Evolutionary conservation across 1,139 yeast genomes (phyloP).

Genomic region (Candida gigantensis): DNA sequence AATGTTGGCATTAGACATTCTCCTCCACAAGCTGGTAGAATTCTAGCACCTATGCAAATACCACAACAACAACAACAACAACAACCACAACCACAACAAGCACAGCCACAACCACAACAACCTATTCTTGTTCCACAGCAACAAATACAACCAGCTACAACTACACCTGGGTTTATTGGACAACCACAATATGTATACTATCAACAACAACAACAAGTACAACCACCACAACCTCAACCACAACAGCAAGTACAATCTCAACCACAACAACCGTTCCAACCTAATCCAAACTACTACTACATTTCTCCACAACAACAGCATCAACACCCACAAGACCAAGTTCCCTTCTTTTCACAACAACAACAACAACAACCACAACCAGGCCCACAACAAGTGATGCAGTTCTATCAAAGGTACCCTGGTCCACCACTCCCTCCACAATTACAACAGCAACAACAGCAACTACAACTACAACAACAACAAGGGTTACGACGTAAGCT

Average conservation of each 20-base stretch:
- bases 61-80: conserved; percentile 3
- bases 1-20: conserved; percentile 1
- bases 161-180: not conserved
- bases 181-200: conserved; percentile 1
- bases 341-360: not conserved
- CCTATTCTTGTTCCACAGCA: not conserved
- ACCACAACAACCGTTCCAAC: not conserved
- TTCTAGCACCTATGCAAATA: conserved; percentile 3
- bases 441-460: not conserved
- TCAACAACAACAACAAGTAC: conserved; percentile 4
- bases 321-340: no score
- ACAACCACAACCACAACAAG: not conserved
- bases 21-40: conserved; percentile 1
- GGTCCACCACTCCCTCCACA: not conserved
- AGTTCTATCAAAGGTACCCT: not conserved
- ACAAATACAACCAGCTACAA: not conserved
- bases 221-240: not conserved
- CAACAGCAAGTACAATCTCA: conserved; percentile 1
- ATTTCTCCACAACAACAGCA: conserved; percentile 4
- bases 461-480: no score
- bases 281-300: not conserved
- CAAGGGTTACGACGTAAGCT: conserved; percentile 18
- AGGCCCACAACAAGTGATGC: not conserved
- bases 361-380: conserved; percentile 2
- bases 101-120: not conserved